These are phyloP conservation scores for Lentinula aciculospora DNA, from an alignment of 768 basidiomycete genomes.

Conservation along the genomic window DNA sequence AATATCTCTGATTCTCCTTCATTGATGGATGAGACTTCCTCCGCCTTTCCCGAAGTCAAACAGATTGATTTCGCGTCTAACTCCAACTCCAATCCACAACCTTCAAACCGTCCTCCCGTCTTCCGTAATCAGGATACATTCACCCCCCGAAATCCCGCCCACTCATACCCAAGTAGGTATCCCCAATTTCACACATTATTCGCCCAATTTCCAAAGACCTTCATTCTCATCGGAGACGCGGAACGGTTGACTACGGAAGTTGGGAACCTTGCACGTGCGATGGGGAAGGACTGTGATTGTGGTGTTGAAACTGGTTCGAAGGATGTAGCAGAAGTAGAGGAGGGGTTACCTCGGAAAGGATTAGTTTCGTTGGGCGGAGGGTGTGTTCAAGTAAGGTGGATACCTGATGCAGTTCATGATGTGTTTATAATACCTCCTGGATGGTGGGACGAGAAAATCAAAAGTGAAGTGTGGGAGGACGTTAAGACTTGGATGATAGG, in stretches of 20 bases:
- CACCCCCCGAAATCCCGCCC: constrained; percentile 15
- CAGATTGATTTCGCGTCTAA: background rate
- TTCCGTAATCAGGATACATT: constrained; percentile 16
- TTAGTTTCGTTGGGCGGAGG: background rate
- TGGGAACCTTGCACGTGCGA: constrained; percentile 30
- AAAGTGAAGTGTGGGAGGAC: constrained; percentile 30
- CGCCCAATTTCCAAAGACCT: constrained; percentile 36
- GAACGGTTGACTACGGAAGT: constrained; percentile 48
- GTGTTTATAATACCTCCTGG: constrained; percentile 32
- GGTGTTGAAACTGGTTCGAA: background rate
- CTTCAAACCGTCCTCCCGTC: background rate
- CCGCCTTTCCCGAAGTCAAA: background rate
- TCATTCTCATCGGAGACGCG: constrained; percentile 44
- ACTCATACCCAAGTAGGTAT: constrained; percentile 5
- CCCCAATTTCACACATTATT: constrained; percentile 36
- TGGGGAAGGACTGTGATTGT: constrained; percentile 24
- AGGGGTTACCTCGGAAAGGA: constrained; percentile 20
- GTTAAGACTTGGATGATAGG: constrained; percentile 28
- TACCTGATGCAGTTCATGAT: constrained; percentile 38
- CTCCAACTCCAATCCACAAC: background rate
- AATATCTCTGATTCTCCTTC: background rate
- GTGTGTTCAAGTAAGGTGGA: constrained; percentile 23
- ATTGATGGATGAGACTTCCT: background rate
- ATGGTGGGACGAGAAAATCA: constrained; percentile 38
- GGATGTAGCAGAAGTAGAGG: background rate